A percentile compares a stretch with the other conserved stretches of the same genome.
Conservation (phyloP, 1,284 basidiomycete genomes). For the Vanrija pseudolonga region DNA sequence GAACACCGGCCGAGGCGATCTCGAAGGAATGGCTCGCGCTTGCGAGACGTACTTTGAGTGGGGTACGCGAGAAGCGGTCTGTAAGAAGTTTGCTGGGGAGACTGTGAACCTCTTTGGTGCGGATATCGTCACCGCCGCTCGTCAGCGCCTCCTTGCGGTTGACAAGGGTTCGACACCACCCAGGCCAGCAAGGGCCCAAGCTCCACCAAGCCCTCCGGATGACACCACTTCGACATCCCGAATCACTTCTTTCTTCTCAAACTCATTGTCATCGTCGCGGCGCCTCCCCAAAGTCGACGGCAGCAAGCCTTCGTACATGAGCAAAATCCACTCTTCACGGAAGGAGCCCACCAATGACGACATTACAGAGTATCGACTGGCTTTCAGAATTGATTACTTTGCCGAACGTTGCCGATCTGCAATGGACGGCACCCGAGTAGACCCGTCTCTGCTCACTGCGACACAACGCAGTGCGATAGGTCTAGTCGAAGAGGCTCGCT, state of each 20-base stretch:
- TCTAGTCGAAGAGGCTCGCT: constrained; percentile 17
- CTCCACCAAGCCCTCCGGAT: neutral
- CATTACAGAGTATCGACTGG: constrained; percentile 37
- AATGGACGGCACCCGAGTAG: constrained; percentile 38
- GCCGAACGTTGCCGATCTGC: constrained; percentile 24
- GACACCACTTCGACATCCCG: neutral
- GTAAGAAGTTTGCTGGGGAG: constrained; percentile 41
- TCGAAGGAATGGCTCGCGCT: constrained; percentile 65
- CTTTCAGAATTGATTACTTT: constrained; percentile 26
- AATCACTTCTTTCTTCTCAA: constrained; percentile 21
- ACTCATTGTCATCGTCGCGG: neutral
- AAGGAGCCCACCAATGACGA: constrained; percentile 29
- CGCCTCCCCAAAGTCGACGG: too few species aligned
- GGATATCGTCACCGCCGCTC: constrained; percentile 32
- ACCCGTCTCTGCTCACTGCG: constrained; percentile 22
- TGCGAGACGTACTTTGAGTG: constrained; percentile 87
- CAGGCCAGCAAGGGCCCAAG: too few species aligned
- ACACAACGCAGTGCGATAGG: constrained; percentile 19
- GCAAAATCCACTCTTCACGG: constrained; percentile 31
- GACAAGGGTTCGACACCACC: neutral
- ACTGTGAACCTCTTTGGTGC: constrained; percentile 33
- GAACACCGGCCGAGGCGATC: constrained; percentile 48
- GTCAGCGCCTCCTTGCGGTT: neutral
- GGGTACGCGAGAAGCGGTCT: constrained; percentile 64
- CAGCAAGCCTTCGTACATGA: constrained; percentile 22